Evolutionary conservation across 352 stramenopile species (phyloP), one percentile per base, ranked within the genome.

Genomic region (Phytophthora hybrid): DNA sequence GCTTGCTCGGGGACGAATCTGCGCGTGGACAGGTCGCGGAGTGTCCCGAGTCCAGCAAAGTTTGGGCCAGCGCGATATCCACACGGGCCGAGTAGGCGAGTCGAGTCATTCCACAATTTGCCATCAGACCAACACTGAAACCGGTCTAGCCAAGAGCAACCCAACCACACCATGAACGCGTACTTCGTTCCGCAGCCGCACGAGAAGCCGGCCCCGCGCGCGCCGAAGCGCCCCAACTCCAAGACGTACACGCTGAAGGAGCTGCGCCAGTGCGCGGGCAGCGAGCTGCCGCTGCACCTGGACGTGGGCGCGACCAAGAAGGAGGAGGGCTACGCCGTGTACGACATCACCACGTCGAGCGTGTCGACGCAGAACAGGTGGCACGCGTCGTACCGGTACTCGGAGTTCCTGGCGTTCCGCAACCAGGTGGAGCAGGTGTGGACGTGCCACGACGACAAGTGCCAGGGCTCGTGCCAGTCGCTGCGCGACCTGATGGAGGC

Each of bases 321-420:
- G 59, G 77, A 86, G 29, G 78, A 84, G 54, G 84, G 79, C 69
- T 82, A 88, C 73, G 79, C 80, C n/a, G 73, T 90, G 19, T 90
- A 92, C 73, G 63, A 80, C 68, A 79, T 77, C 70, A 81, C 68
- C 53, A 85, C 87, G 63, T 78, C 79, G 26, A 89, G 82, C 61
- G 66, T 88, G 23, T 74, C 79, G 31, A 82, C 81, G 41, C 80
- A 89, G 67, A 80, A 85, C 73, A 67, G 68, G 56, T 90, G 82
- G 81, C 71, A 71, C 16, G 81, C 87, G 31, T 80, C 82, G 60
- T 92, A 90, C 79, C 83, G 81, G 19, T 90, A 88, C 81, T 91
- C 81, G 37, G 82, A 91, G 76, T 90, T 93, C 59, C 71, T 81
- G 63, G 76, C 80, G 11, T 89, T 93, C 74, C 86, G 85, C 63